Conservation (phyloP, 305 asterid genomes). For the Fraxinus angustifolia region DNA sequence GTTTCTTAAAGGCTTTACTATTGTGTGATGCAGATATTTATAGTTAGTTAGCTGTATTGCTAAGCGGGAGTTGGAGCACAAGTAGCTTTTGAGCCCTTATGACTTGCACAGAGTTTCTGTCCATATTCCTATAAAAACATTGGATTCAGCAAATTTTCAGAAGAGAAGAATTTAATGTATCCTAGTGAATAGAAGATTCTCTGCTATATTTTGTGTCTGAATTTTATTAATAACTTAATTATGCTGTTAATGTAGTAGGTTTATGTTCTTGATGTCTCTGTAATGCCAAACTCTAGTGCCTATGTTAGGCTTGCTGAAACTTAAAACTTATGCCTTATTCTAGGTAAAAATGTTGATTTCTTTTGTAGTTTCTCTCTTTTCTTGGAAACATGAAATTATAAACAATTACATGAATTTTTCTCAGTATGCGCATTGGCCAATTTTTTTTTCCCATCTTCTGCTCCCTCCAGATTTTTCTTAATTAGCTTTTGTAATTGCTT, state of each 20-base stretch:
- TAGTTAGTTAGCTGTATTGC: conserved; percentile 37
- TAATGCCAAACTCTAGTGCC: neutral
- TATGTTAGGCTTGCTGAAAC: neutral
- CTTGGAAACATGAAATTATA: neutral
- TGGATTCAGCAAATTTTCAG: conserved; percentile 19
- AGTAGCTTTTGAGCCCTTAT: conserved; percentile 6
- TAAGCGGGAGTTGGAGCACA: conserved; percentile 24
- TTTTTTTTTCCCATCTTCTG: neutral
- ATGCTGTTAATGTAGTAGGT: neutral
- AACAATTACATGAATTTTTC: neutral
- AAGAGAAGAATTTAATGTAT: conserved; percentile 20
- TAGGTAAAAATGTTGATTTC: neutral
- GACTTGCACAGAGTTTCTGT: conserved; percentile 21
- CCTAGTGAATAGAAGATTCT: conserved; percentile 16
- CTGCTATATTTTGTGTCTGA: neutral
- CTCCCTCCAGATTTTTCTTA: neutral
- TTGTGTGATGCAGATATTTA: conserved; percentile 38
- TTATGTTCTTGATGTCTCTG: neutral
- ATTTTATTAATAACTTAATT: neutral
- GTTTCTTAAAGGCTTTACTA: conserved; percentile 15
- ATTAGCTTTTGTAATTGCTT: neutral
- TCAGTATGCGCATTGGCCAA: neutral
- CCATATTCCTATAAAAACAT: conserved; percentile 28
- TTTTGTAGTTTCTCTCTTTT: neutral
- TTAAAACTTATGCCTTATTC: neutral